phyloP scores from a whole-genome alignment of 2,329 filamentous ascomycete species.

The Drechslera avenae region DNA sequence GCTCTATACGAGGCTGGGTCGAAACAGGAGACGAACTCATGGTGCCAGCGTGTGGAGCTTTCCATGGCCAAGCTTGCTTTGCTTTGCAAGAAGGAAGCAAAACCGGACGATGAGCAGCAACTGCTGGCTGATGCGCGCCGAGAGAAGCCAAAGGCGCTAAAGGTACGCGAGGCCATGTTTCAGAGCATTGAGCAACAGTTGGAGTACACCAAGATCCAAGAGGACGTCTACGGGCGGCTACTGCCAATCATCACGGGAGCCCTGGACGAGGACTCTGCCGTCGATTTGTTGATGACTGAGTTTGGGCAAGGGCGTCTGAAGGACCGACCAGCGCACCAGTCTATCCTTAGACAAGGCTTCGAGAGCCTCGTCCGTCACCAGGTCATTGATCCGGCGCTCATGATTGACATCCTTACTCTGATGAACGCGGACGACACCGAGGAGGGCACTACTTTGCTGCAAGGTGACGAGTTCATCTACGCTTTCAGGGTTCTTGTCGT shows the following conservation, averaged over 20 bases:
- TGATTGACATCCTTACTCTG: slow-evolving; percentile 80
- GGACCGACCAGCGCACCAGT: slow-evolving; percentile 68
- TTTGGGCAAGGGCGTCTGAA: slow-evolving; percentile 61
- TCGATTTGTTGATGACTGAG: slow-evolving; percentile 74
- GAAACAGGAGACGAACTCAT: slow-evolving; percentile 75
- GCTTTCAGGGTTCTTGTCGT: slow-evolving; percentile 66
- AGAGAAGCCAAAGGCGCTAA: slow-evolving; percentile 48
- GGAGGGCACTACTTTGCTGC: slow-evolving; percentile 51
- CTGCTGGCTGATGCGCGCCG: slow-evolving; percentile 41
- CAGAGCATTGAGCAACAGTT: slow-evolving; percentile 63
- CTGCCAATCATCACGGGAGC: slow-evolving; percentile 69
- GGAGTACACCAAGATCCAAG: slow-evolving; percentile 77
- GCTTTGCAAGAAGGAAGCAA: slow-evolving; percentile 60
- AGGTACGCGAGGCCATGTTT: slow-evolving; percentile 38
- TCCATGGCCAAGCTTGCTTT: slow-evolving; percentile 81
- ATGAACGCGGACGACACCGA: slow-evolving; percentile 62
- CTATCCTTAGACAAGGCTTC: slow-evolving; percentile 74
- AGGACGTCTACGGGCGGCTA: slow-evolving; percentile 74
- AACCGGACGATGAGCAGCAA: slow-evolving; percentile 42
- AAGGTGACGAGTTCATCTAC: slow-evolving; percentile 70
- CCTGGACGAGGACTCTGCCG: slow-evolving; percentile 78
- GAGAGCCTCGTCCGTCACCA: slow-evolving; percentile 72
- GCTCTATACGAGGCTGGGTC: slow-evolving; percentile 73
- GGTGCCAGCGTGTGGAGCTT: slow-evolving; percentile 92
- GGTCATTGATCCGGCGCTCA: slow-evolving; percentile 63